Evolutionary conservation across 208 protist species (phyloP), one percentile per base, ranked within the genome.

Genomic region (Polymyxa betae): DNA sequence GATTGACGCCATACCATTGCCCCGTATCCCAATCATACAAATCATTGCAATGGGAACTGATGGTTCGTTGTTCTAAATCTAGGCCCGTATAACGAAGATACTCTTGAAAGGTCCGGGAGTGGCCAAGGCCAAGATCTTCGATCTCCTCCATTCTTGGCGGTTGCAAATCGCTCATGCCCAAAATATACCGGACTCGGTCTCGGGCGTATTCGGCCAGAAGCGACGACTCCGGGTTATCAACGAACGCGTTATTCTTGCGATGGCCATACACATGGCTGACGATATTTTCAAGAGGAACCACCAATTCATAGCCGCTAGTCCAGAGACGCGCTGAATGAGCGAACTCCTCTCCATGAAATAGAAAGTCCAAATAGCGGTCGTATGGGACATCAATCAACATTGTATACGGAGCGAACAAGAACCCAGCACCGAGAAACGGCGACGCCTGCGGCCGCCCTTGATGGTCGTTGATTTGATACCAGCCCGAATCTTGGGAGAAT

Each of bases 361-460:
- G 72, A n/a, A 82, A 82, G n/a, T 82, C 72, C 72, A 82, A n/a
- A n/a, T 82, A 82, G 35, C 72, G 72, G n/a, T 82, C 72, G 40
- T 38, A 82, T 5, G 72, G 72, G 72, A 5, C 5, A 82, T 82
- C 72, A 12, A 35, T 45, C 72, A 82, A 43, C 16, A 82, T 35
- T 5, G 72, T 45, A 12, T 5, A 5, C 16, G 72, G 72, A 35
- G 72, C 72, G 72, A 82, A 82, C 72, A 82, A 20, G 72, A 82
- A 82, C n/a, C 72, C 72, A 43, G 72, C 72, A n/a, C 72, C 72
- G 16, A 82, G n/a, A n/a, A 82, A 82, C 72, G 72, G 72, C 16
- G 72, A 82, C 72, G 16, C 72, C 40, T 82, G 72, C n/a, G 72
- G 72, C 35, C 16, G 5, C 35, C 72, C 72, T 12, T n/a, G 16